A percentile compares a stretch with the other conserved stretches of the same genome.
These are phyloP conservation scores for Lachnellula arida DNA, from an alignment of 2,329 filamentous ascomycete species.

Conservation along the genomic window DNA sequence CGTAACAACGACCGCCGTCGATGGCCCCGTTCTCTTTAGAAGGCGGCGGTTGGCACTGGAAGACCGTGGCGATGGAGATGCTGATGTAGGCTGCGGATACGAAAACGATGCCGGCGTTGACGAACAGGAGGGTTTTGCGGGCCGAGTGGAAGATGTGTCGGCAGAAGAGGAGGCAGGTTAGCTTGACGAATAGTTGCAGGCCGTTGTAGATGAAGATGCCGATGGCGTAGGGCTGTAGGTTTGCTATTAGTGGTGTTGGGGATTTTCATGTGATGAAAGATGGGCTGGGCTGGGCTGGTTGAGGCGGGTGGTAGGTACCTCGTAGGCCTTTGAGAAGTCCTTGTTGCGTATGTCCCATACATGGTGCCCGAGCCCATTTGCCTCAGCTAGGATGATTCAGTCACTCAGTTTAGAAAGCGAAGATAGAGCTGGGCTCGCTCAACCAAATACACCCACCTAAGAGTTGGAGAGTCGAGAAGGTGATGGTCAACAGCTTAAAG, in stretches of 20 bases:
- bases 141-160: background rate
- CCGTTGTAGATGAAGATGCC: background rate
- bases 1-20: background rate
- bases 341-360: background rate
- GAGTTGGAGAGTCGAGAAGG: background rate
- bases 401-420: background rate
- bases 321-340: background rate
- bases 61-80: background rate
- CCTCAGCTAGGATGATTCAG: background rate
- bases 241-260: background rate
- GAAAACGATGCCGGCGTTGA: slow-evolving; percentile 1
- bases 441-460: background rate
- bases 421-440: background rate
- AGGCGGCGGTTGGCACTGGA: background rate
- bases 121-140: slow-evolving; percentile 1
- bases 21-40: background rate
- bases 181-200: background rate
- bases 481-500: background rate
- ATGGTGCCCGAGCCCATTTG: background rate
- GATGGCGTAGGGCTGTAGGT: background rate
- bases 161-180: slow-evolving; percentile 5
- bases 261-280: background rate
- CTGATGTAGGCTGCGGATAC: background rate
- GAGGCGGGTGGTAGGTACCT: background rate
- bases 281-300: background rate